These are phyloP conservation scores for Erodium trifolium DNA, from an alignment of 441 rosid species.

Conservation along the genomic window DNA sequence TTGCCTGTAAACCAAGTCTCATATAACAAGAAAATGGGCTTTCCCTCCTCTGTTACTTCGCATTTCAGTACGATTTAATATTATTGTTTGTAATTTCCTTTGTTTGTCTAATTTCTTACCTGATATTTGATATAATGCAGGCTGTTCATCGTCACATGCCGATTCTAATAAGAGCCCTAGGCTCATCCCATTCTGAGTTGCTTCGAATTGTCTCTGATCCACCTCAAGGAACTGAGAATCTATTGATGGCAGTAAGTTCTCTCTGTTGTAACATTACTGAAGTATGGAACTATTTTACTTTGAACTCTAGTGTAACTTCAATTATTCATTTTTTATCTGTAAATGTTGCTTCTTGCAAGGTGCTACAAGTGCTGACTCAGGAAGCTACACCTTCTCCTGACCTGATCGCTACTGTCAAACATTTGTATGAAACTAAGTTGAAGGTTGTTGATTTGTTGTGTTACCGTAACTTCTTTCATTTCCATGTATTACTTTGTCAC, in stretches of 20 bases:
- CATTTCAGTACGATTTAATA: not conserved
- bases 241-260: slow-evolving; percentile 63
- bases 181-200: slow-evolving; percentile 75
- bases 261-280: not conserved
- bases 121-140: slow-evolving; percentile 32
- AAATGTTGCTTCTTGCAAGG: slow-evolving; percentile 40
- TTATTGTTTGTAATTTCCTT: not conserved
- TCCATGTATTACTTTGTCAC: not conserved
- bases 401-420: slow-evolving; percentile 89
- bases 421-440: slow-evolving; percentile 85
- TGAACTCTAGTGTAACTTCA: slow-evolving; percentile 15
- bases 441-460: slow-evolving; percentile 44
- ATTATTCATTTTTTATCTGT: slow-evolving; percentile 15
- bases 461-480: not conserved
- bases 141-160: slow-evolving; percentile 96
- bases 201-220: slow-evolving; percentile 85
- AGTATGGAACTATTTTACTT: slow-evolving; percentile 14
- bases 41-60: not conserved
- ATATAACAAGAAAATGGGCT: not conserved
- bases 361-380: slow-evolving; percentile 89
- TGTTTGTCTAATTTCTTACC: slow-evolving; percentile 4
- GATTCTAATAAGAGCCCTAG: slow-evolving; percentile 66
- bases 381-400: slow-evolving; percentile 69
- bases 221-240: slow-evolving; percentile 97
- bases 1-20: not conserved